Evolutionary conservation across 345 rosid species (phyloP).

Genomic region (Camelina hispida): DNA sequence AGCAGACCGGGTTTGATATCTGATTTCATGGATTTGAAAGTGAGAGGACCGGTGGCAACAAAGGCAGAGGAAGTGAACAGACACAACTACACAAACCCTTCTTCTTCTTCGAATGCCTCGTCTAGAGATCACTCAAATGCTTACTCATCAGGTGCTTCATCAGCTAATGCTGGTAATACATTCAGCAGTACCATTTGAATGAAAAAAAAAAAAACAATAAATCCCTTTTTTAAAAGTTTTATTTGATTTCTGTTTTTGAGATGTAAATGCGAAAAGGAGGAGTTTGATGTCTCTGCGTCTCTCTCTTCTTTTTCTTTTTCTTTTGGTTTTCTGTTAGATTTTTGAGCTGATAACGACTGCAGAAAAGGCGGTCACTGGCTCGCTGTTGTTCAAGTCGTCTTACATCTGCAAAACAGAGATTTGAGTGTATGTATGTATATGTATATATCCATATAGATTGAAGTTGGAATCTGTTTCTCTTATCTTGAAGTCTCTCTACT

Average conservation of each 20-base stretch:
- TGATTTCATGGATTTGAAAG: constrained; percentile 84
- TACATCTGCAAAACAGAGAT: constrained; percentile 34
- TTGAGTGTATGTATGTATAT: constrained; percentile 31
- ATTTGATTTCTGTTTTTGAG: constrained; percentile 15
- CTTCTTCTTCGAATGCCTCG: constrained; percentile 49
- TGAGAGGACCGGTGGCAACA: constrained; percentile 47
- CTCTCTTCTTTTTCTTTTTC: not conserved
- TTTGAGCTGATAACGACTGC: constrained; percentile 15
- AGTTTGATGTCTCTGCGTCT: constrained; percentile 32
- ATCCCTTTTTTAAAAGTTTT: not conserved
- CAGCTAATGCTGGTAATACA: constrained; percentile 51
- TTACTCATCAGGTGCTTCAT: constrained; percentile 51
- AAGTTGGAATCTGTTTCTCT: constrained; percentile 1
- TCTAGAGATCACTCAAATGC: constrained; percentile 55
- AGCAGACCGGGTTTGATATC: constrained; percentile 73
- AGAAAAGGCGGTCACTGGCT: constrained; percentile 26
- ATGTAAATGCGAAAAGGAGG: constrained; percentile 22
- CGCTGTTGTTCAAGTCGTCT: constrained; percentile 18
- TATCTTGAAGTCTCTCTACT: not conserved
- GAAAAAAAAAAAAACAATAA: not conserved
- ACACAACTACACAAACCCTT: constrained; percentile 31
- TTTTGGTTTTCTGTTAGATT: constrained; percentile 23
- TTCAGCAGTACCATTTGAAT: constrained; percentile 44
- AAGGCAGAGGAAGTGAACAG: constrained; percentile 33
- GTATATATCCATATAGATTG: too few relatives aligned